phyloP scores from a whole-genome alignment of 1,284 basidiomycete genomes.

The Clitocybe nebularis region DNA sequence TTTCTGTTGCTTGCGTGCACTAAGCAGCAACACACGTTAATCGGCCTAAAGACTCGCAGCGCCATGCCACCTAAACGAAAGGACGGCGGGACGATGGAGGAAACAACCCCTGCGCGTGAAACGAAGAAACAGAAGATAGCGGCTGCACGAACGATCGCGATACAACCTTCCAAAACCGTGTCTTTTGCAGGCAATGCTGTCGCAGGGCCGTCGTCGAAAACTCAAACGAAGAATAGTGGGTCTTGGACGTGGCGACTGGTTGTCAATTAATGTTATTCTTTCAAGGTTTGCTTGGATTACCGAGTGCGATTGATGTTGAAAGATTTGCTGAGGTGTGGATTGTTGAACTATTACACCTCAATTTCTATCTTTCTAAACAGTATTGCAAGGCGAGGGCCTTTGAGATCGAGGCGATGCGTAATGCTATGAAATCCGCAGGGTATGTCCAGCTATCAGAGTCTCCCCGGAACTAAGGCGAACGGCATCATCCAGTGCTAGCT shows the following conservation, averaged over 20 bases:
- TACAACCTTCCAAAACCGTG: conserved; percentile 38
- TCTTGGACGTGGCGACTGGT: conserved; percentile 12
- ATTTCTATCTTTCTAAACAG: conserved; percentile 6
- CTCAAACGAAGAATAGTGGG: conserved; percentile 36
- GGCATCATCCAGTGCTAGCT: conserved; percentile 50
- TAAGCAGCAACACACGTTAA: conserved; percentile 6
- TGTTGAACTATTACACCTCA: not conserved
- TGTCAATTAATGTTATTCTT: not conserved
- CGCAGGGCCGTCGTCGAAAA: conserved; percentile 37
- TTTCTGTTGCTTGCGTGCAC: too few species aligned
- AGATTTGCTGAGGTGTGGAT: conserved; percentile 72
- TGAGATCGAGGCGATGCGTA: conserved; percentile 86
- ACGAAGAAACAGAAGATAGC: conserved; percentile 67
- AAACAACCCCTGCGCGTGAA: conserved; percentile 46
- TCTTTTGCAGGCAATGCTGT: conserved; percentile 23
- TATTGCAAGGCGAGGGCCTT: conserved; percentile 68
- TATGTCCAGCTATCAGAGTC: conserved; percentile 28
- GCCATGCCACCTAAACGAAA: conserved; percentile 54
- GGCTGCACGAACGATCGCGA: conserved; percentile 62
- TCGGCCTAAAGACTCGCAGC: too few species aligned
- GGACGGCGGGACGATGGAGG: conserved; percentile 30
- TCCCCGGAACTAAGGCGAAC: too few species aligned
- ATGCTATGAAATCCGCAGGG: conserved; percentile 79
- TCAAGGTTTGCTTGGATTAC: conserved; percentile 57
- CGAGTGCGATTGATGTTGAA: conserved; percentile 79